These are phyloP conservation scores for Seiridium cupressi DNA, from an alignment of 2,329 filamentous ascomycete genomes.

Conservation along the genomic window DNA sequence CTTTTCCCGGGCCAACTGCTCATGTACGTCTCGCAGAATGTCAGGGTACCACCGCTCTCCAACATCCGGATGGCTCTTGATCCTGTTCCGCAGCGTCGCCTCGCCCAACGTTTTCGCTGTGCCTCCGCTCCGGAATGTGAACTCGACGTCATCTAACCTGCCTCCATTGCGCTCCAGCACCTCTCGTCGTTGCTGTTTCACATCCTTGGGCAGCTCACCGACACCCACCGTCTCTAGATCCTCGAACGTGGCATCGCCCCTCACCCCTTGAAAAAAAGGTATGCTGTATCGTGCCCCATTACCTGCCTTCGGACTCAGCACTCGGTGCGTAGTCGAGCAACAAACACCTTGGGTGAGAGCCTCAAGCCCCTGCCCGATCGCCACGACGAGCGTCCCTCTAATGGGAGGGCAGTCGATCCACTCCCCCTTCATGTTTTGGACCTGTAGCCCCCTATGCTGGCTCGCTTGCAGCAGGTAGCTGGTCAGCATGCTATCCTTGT, in stretches of 20 bases:
- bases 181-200: constrained; percentile 59
- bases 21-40: constrained; percentile 54
- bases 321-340: constrained; percentile 77
- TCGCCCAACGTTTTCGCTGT: constrained; percentile 71
- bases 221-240: constrained; percentile 64
- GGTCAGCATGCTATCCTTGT: constrained; percentile 83
- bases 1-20: constrained; percentile 50
- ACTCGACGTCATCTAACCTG: constrained; percentile 75
- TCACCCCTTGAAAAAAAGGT: constrained; percentile 86
- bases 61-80: constrained; percentile 87
- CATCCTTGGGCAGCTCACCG: constrained; percentile 57
- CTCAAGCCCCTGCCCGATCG: constrained; percentile 84
- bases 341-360: constrained; percentile 82
- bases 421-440: constrained; percentile 72
- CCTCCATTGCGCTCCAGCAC: constrained; percentile 57
- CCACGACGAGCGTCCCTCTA: constrained; percentile 76
- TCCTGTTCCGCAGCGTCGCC: constrained; percentile 78
- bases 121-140: constrained; percentile 74
- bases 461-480: constrained; percentile 80
- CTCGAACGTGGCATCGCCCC: constrained; percentile 76
- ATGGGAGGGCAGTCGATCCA: constrained; percentile 85
- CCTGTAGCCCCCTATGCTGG: constrained; percentile 74
- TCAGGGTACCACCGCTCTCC: constrained; percentile 78
- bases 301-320: constrained; percentile 70
- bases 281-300: constrained; percentile 74